Conservation (phyloP, 495 filamentous ascomycete genomes). For the Neurospora sp. region DNA sequence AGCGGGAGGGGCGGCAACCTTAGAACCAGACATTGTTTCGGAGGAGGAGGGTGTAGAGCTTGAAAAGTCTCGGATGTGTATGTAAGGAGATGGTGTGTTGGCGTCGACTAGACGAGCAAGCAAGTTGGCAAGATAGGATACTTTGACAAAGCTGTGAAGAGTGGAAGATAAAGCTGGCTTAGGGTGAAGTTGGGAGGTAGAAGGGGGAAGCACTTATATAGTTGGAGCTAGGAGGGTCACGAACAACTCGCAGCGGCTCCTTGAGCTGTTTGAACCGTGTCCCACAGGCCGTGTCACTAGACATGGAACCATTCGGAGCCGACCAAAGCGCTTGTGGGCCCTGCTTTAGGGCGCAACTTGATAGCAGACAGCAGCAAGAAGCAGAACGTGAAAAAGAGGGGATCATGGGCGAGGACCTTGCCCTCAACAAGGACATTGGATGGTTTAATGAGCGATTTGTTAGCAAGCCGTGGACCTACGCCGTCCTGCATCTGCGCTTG, state of each 20-base stretch:
- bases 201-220: neutral
- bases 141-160: neutral
- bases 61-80: neutral
- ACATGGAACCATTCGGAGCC: neutral
- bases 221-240: neutral
- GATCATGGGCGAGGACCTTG: neutral
- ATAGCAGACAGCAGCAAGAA: neutral
- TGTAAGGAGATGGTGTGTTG: neutral
- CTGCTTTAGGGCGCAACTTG: neutral
- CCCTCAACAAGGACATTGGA: neutral
- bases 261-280: neutral
- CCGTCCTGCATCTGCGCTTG: neutral
- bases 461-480: neutral
- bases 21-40: neutral
- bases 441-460: neutral
- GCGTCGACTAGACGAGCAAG: neutral
- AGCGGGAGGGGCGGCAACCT: slow-evolving; percentile 1
- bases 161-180: neutral
- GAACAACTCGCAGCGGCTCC: neutral
- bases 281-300: neutral
- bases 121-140: neutral
- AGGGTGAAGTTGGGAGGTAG: neutral
- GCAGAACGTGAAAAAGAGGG: neutral
- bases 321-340: neutral
- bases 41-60: slow-evolving; percentile 1